Base-by-base conservation (phyloP, 2,329 filamentous ascomycete species). In the Tolypocladium ovalisporum region DNA sequence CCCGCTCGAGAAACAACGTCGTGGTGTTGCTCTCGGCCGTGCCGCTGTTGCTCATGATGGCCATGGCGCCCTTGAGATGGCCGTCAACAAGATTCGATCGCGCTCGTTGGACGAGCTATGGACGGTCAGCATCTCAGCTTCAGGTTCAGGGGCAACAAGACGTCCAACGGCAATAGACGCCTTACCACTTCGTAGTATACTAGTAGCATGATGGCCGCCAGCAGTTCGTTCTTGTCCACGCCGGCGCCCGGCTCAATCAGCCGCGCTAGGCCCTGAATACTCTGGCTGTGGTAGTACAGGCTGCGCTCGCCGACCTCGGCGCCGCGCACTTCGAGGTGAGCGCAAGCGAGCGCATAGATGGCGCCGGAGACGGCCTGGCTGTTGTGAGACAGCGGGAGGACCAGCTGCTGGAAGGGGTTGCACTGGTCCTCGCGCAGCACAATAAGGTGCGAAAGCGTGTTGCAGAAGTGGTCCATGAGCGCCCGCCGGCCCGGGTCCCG, bases 291-390 rank as follows among this genome's bases (percentile, higher is more conserved):
- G 60, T 84, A 85, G 59, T 77, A 77, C 1, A 84, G 68, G 39
- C 82, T 83, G 62, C 78, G 80, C 62, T 85, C 81, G 24, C 71
- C 67, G 27, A 77, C 79, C 32, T 77, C 70, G 7, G 82, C 71
- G 2, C 80, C 80, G 32, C 81, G 73, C 54, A 82, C 90, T 62
- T 93, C 88, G 58, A 95, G 75, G 68, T 96, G 94, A 58, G 91
- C 93, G 57, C 88, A 89, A 0, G 90, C 84, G 9, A 97, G 75
- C 0, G 91, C 90, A 58, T 89, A 91, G 59, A 97, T 87, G 12
- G 91, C 90, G 66, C 94, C 90, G 69, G 89, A 88, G 4, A 96
- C 79, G 1, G 82, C 78, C 0, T 74, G 73, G 64, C 80, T 83
- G 49, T 67, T 73, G 54, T 78, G 74, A 3, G 80, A 82, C 42